Evolutionary conservation across 768 basidiomycete species (phyloP), one percentile per base, ranked within the genome.

Genomic region (Mycena metata): DNA sequence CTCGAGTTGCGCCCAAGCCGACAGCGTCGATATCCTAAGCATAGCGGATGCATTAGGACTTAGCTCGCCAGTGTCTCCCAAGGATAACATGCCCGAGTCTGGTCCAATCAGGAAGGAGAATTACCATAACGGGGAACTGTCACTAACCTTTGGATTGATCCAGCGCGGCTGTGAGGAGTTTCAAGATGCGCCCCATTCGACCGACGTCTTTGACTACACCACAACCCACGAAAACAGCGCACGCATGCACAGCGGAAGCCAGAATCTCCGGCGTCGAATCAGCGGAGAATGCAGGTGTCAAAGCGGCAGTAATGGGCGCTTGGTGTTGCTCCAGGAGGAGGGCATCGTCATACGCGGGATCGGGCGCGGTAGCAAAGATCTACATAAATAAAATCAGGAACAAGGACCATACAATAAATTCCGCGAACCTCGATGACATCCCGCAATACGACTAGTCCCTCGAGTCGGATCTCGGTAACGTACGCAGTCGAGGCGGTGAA

Each of bases 401-500:
- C 41, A 55, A 8, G 3, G 23, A 41, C 6, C 5, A 47, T 50
- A 17, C 17, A 60, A 51, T 21, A 42, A 52, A 16, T 33, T 36
- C 57, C 16, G 66, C 81, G 52, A 74, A 94, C 97, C 85, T 96
- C 89, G 68, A 99, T 96, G 35, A 99, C 94, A 78, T 98, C 96
- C 35, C 90, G 86, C 30, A 99, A 81, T 6, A 99, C 94, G 10
- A 94, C 85, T 30, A 99, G 80, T 2, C 98, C 98, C 76, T 96
- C 94, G 30, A 98, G 80, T 39, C 97, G 88, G 69, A 99, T 98
- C 77, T 98, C 96, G 11, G 94, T 96, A 36, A 98, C 96, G 76
- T 98, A 94, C 5, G 98, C 96, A 0, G 97, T 95, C 17, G 96
- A 96, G 0, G 98, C 96, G 15, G 95, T 97, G 77, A 99, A 99